phyloP scores from a whole-genome alignment of 495 filamentous ascomycete species.

The Ramalina peruviana region DNA sequence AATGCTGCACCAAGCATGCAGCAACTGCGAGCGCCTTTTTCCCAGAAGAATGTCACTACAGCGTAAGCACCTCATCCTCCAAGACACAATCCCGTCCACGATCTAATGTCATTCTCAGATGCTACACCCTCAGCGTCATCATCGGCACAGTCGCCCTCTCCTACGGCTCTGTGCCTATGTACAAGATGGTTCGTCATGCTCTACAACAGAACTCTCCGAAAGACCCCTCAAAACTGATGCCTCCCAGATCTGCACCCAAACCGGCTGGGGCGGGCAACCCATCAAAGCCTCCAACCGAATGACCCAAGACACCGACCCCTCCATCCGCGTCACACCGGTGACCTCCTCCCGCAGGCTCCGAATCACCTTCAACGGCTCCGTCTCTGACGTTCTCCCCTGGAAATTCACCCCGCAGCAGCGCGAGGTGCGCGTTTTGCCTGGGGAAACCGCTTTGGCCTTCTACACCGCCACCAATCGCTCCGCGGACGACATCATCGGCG shows the following conservation, averaged over 20 bases:
- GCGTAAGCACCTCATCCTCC: slow-evolving; percentile 15
- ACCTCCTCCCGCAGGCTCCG: slow-evolving; percentile 69
- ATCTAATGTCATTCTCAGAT: slow-evolving; percentile 33
- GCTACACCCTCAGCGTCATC: slow-evolving; percentile 73
- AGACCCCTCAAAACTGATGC: background rate
- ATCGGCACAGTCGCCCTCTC: slow-evolving; percentile 82
- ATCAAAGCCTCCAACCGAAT: slow-evolving; percentile 61
- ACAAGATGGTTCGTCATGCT: slow-evolving; percentile 65
- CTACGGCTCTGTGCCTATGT: slow-evolving; percentile 92
- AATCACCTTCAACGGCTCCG: slow-evolving; percentile 89
- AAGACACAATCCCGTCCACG: too few species aligned
- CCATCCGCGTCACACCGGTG: slow-evolving; percentile 65
- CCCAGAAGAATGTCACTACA: slow-evolving; percentile 16
- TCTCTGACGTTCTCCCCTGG: slow-evolving; percentile 92
- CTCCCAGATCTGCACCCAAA: slow-evolving; percentile 82
- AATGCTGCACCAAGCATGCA: slow-evolving; percentile 14
- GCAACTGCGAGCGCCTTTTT: slow-evolving; percentile 13
- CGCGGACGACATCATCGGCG: slow-evolving; percentile 84
- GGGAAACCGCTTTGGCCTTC: slow-evolving; percentile 94
- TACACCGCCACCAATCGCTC: slow-evolving; percentile 92
- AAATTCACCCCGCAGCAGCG: slow-evolving; percentile 95
- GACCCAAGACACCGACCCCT: slow-evolving; percentile 57
- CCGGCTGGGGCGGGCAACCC: slow-evolving; percentile 88
- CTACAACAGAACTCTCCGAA: too few species aligned
- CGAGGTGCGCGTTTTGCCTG: slow-evolving; percentile 86